These are phyloP conservation scores for Crithidia brevicula DNA, from an alignment of 208 protist genomes.

Conservation along the genomic window DNA sequence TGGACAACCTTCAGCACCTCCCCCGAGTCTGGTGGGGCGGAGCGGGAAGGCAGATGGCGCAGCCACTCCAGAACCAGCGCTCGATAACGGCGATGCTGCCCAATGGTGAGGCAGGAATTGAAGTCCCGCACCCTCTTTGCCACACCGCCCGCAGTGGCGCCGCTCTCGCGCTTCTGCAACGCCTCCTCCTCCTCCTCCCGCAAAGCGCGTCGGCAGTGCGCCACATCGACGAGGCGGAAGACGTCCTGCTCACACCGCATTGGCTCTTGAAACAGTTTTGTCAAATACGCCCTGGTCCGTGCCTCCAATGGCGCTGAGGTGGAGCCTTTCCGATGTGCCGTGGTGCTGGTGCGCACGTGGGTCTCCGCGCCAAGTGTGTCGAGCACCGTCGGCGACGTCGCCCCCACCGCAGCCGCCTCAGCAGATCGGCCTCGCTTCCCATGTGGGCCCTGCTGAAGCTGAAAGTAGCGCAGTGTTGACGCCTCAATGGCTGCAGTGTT, in stretches of 20 bases:
- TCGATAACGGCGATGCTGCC: conserved; percentile 70
- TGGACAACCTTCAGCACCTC: conserved; percentile 53
- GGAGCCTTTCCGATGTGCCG: no score
- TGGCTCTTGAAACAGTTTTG: conserved; percentile 41
- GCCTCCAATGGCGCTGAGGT: no score
- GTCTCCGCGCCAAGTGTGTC: conserved; percentile 24
- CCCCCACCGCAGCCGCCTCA: background rate
- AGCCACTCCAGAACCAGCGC: conserved; percentile 42
- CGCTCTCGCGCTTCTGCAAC: background rate
- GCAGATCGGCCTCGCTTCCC: conserved; percentile 23
- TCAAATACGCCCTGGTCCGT: conserved; percentile 22
- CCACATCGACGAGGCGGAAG: conserved; percentile 54
- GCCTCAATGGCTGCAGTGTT: conserved; percentile 26
- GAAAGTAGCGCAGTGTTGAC: conserved; percentile 19
- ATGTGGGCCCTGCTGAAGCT: conserved; percentile 2
- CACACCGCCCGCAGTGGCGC: background rate
- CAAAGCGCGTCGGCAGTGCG: conserved; percentile 31
- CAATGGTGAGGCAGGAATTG: conserved; percentile 63
- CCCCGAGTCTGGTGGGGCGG: conserved; percentile 45
- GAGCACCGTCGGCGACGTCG: conserved; percentile 1
- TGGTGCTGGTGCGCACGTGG: background rate
- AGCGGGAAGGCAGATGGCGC: conserved; percentile 19
- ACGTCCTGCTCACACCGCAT: conserved; percentile 48
- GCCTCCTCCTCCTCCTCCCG: conserved; percentile 18
- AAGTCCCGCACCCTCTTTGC: conserved; percentile 36